Evolutionary conservation across 2,329 filamentous ascomycete species (phyloP), one percentile per base, ranked within the genome.

Genomic region (Aspergillus vadensis): DNA sequence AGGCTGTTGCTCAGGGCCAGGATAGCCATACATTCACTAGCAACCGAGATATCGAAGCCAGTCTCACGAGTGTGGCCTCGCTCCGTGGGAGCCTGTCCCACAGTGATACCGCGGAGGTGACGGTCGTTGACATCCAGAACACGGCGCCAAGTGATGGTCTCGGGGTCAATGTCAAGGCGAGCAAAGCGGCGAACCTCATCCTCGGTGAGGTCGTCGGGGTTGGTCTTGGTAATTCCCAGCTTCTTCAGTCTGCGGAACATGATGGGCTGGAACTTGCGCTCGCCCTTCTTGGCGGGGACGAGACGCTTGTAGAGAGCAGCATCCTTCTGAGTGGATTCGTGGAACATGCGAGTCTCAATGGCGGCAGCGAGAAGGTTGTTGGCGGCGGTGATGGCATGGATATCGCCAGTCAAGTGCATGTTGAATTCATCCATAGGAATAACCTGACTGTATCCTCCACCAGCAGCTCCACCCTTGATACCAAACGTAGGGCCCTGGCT

Each of bases 361-460:
- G 95, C 95, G 57, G 95, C 95, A 48, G 95, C 94, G 47, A 99
- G 86, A 60, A 99, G 83, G 79, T 99, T 99, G 85, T 98, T 99
- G 39, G 95, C 95, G 27, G 94, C 94, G 56, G 92, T 92, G 72
- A 99, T 95, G 66, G 95, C 95, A 76, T 99, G 95, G 59, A 99
- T 98, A 75, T 99, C 95, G 71, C 95, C 95, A 58, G 95, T 99
- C 71, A 99, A 81, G 77, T 99, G 95, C 73, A 99, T 82, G 80
- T 99, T 99, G 83, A 99, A 99, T 78, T 99, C 95, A 71, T 99
- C 95, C 95, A 99, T 99, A 61, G 95, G 95, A 70, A 99, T 98
- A 73, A 99, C 95, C 77, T 99, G 95, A 77, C 92, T 97, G 86
- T 98, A 99, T 41, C 95, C 95, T 76, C 95, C 95, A 71, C 95